phyloP scores from a whole-genome alignment of 2,329 filamentous ascomycete genomes.

The Trichocomaceae sp. region DNA sequence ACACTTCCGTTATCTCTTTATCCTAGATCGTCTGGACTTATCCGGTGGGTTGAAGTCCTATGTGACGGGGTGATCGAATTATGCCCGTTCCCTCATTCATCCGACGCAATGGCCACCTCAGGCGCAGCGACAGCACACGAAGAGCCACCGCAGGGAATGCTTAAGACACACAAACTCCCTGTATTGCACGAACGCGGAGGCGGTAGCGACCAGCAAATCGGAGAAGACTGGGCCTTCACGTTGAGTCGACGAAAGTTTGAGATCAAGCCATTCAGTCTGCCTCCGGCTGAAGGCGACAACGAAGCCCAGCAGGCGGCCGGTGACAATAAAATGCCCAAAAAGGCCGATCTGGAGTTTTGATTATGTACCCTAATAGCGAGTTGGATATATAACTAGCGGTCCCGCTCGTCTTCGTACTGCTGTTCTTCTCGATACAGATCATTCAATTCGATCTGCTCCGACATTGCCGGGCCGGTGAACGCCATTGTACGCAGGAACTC shows the following conservation, averaged over 20 bases:
- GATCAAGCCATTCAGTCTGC: constrained; percentile 82
- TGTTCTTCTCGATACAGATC: constrained; percentile 48
- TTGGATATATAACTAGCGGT: background rate
- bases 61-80: constrained; percentile 83
- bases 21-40: constrained; percentile 66
- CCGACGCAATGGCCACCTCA: constrained; percentile 46
- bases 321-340: constrained; percentile 47
- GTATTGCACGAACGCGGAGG: constrained; percentile 84
- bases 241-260: constrained; percentile 76
- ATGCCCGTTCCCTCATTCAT: constrained; percentile 61
- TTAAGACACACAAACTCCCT: constrained; percentile 76
- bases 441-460: constrained; percentile 58
- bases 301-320: constrained; percentile 49
- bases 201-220: constrained; percentile 61
- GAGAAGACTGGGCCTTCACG: constrained; percentile 85
- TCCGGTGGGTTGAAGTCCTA: constrained; percentile 79
- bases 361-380: background rate
- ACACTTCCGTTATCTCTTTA: constrained; percentile 76
- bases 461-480: constrained; percentile 48
- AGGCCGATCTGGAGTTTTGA: constrained; percentile 69
- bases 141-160: constrained; percentile 76
- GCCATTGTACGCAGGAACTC: constrained; percentile 52
- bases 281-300: constrained; percentile 71
- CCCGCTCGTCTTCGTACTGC: constrained; percentile 23
- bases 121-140: constrained; percentile 53